Conservation (phyloP, 805 yeast genomes). For the Pichia manshurica region DNA sequence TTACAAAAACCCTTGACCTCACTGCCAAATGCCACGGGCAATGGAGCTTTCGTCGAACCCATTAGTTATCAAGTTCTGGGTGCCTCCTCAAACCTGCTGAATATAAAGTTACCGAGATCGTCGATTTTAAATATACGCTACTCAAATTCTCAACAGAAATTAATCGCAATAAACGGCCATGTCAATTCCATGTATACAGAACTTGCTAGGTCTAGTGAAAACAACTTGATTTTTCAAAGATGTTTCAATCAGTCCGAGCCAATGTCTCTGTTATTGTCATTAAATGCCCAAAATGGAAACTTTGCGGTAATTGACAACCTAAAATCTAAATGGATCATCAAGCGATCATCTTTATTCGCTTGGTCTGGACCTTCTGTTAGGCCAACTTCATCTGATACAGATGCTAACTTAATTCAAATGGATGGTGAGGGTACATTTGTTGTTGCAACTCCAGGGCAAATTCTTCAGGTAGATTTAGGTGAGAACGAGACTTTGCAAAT, state of each 20-base stretch:
- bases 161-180: slow-evolving; percentile 43
- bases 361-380: slow-evolving; percentile 36
- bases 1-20: slow-evolving; percentile 20
- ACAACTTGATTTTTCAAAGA: slow-evolving; percentile 29
- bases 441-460: slow-evolving; percentile 35
- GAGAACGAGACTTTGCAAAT: slow-evolving; percentile 36
- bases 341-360: slow-evolving; percentile 35
- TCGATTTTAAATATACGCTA: slow-evolving; percentile 33
- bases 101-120: slow-evolving; percentile 39
- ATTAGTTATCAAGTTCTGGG: slow-evolving; percentile 40
- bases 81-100: slow-evolving; percentile 33
- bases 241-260: slow-evolving; percentile 28
- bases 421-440: slow-evolving; percentile 38
- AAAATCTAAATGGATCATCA: slow-evolving; percentile 33
- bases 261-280: slow-evolving; percentile 32
- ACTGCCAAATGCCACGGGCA: slow-evolving; percentile 37
- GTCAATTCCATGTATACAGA: slow-evolving; percentile 27
- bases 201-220: slow-evolving; percentile 17
- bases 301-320: slow-evolving; percentile 29
- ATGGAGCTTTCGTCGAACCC: slow-evolving; percentile 42
- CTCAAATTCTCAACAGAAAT: slow-evolving; percentile 34
- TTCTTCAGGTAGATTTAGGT: slow-evolving; percentile 32
- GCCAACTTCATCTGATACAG: neutral
- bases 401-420: slow-evolving; percentile 14
- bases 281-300: slow-evolving; percentile 30